Base-by-base conservation (phyloP, 1,139 yeast species). In the Saccharomycopsis crataegensis region DNA sequence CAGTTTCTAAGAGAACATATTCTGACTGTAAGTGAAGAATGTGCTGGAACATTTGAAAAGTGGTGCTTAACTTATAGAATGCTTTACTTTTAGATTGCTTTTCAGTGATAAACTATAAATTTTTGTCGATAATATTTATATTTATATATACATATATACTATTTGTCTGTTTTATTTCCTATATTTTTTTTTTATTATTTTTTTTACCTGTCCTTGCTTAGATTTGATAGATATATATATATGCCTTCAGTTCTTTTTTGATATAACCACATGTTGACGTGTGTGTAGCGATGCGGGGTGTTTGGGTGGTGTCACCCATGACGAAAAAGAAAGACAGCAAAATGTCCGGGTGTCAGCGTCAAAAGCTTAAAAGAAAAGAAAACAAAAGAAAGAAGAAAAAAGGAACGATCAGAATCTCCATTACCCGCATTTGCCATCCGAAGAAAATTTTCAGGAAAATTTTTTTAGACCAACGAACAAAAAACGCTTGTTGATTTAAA, bases 1-100 rank as follows among this genome's bases (percentile, higher is more conserved):
- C 58, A 11, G 31, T 55, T 8, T n/a, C 46, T 38, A 14, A 42
- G 9, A 56, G 58, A 50, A 51, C 46, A 6, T 54, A 49, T 34
- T 14, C 42, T 8, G 46, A 31, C 34, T 53, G 56, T 48, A 43
- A 44, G 32, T 49, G n/a, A 36, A 11, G n/a, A 22, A 22, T 22
- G 2, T 22, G 28, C n/a, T n/a, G n/a, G n/a, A n/a, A n/a, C n/a
- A n/a, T n/a, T n/a, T n/a, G n/a, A n/a, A n/a, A n/a, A n/a, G n/a
- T n/a, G n/a, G n/a, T n/a, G n/a, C n/a, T n/a, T n/a, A n/a, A n/a
- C n/a, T n/a, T n/a, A n/a, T n/a, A n/a, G n/a, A n/a, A n/a, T 22
- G 4, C 4, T 22, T 4, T 22, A 22, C 28, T 22, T 22, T 22
- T 22, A 22, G 28, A 22, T 22, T 4, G 28, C 28, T 22, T 22